Conservation (phyloP, 2,329 filamentous ascomycete genomes). For the Exophiala alcalophila region DNA sequence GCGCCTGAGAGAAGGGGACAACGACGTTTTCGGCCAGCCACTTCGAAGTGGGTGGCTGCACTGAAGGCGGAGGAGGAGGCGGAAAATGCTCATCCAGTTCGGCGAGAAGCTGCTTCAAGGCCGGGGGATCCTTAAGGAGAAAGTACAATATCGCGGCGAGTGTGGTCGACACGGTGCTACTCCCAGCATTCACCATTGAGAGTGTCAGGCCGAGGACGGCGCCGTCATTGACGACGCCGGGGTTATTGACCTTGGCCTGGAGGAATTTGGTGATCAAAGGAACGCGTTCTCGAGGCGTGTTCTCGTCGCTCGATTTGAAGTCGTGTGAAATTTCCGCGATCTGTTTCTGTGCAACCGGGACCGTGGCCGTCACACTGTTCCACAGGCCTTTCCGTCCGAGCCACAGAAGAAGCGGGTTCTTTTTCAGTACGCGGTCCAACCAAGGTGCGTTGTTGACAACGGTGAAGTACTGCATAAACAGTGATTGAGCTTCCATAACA, state of each 20-base stretch:
- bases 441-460: conserved; percentile 35
- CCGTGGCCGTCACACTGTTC: conserved; percentile 14
- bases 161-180: conserved; percentile 74
- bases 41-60: conserved; percentile 21
- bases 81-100: conserved; percentile 31
- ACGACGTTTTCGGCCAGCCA: conserved; percentile 12
- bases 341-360: conserved; percentile 65
- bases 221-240: conserved; percentile 18
- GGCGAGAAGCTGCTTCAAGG: conserved; percentile 27
- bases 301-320: conserved; percentile 4
- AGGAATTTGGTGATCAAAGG: conserved; percentile 24
- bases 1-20: conserved; percentile 32
- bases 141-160: conserved; percentile 71
- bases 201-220: conserved; percentile 18
- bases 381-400: conserved; percentile 11
- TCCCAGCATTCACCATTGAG: conserved; percentile 55
- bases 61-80: conserved; percentile 27
- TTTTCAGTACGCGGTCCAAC: conserved; percentile 34
- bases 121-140: conserved; percentile 61
- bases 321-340: conserved; percentile 47
- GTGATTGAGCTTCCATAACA: conserved; percentile 31
- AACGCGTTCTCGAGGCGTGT: conserved; percentile 6
- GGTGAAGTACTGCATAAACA: conserved; percentile 31
- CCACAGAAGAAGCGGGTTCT: conserved; percentile 40
- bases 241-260: conserved; percentile 17